Conservation (phyloP, 306 rosid species). For the Pyrus bretschneideri region DNA sequence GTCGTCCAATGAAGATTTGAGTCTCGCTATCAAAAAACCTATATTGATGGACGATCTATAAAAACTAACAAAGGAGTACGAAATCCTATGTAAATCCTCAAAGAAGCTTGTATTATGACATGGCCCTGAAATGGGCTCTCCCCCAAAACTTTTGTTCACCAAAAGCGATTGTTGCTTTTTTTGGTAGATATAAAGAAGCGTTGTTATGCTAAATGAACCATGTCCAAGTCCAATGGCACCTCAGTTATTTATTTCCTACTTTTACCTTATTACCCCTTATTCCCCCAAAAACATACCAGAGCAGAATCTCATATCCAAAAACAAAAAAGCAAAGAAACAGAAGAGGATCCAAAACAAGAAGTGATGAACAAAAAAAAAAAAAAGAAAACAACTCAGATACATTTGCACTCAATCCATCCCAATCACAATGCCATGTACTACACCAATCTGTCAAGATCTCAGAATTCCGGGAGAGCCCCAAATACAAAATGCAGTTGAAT, state of each 20-base stretch:
- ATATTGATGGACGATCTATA: too few relatives aligned
- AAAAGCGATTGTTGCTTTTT: background rate
- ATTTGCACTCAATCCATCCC: background rate
- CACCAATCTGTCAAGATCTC: background rate
- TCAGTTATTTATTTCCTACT: background rate
- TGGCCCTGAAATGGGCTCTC: too few relatives aligned
- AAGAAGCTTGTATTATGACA: rapidly evolving
- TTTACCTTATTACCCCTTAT: background rate
- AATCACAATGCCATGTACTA: background rate
- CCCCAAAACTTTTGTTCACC: too few relatives aligned
- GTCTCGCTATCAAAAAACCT: rapidly evolving
- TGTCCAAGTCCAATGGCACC: too few relatives aligned
- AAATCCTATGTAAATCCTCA: too few relatives aligned
- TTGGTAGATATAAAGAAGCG: background rate
- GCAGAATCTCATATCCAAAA: too few relatives aligned
- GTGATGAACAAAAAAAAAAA: background rate
- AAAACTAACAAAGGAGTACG: too few relatives aligned
- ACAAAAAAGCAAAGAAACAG: background rate
- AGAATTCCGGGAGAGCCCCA: background rate
- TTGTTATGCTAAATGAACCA: too few relatives aligned
- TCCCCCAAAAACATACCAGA: background rate
- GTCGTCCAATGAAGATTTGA: rapidly evolving
- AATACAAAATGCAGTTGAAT: constrained; percentile 1
- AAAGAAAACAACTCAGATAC: background rate
- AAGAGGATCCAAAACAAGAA: background rate